Conservation (phyloP, 768 basidiomycete species). For the Mycena floridula region DNA sequence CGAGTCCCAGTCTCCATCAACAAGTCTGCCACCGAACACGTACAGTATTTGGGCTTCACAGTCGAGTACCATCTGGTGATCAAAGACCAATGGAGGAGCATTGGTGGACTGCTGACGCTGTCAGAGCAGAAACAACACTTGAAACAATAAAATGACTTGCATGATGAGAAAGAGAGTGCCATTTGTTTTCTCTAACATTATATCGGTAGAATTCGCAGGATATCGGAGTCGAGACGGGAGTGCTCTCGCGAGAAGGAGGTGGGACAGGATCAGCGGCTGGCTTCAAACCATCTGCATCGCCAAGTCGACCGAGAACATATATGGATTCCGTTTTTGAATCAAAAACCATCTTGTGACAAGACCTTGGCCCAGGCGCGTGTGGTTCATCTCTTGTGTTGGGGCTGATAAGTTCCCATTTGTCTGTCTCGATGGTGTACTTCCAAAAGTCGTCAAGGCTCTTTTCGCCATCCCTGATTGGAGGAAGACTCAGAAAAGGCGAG, state of each 20-base stretch:
- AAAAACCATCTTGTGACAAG: constrained; percentile 81
- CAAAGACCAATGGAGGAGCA: constrained; percentile 70
- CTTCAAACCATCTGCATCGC: constrained; percentile 43
- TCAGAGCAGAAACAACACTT: neutral
- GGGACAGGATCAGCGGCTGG: constrained; percentile 16
- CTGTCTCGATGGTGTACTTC: constrained; percentile 55
- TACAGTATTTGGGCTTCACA: constrained; percentile 65
- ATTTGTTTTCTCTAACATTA: constrained; percentile 60
- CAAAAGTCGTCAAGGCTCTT: constrained; percentile 76
- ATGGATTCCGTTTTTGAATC: constrained; percentile 65
- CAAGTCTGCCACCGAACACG: constrained; percentile 69
- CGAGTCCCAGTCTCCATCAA: constrained; percentile 56
- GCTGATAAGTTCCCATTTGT: constrained; percentile 59
- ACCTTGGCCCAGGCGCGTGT: constrained; percentile 65
- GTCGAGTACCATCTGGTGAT: constrained; percentile 81
- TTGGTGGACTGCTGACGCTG: constrained; percentile 40
- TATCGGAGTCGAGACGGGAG: constrained; percentile 22
- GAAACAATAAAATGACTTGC: constrained; percentile 31
- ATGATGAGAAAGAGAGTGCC: constrained; percentile 65
- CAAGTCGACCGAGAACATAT: constrained; percentile 66
- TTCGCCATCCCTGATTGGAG: constrained; percentile 80
- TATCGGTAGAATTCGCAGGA: constrained; percentile 76
- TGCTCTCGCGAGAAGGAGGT: constrained; percentile 6
- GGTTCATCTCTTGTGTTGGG: constrained; percentile 45
- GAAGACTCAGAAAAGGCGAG: constrained; percentile 41